A percentile compares a stretch with the other conserved stretches of the same genome.
phyloP scores from a whole-genome alignment of 305 asterid genomes.

The Nicotiana rustica region DNA sequence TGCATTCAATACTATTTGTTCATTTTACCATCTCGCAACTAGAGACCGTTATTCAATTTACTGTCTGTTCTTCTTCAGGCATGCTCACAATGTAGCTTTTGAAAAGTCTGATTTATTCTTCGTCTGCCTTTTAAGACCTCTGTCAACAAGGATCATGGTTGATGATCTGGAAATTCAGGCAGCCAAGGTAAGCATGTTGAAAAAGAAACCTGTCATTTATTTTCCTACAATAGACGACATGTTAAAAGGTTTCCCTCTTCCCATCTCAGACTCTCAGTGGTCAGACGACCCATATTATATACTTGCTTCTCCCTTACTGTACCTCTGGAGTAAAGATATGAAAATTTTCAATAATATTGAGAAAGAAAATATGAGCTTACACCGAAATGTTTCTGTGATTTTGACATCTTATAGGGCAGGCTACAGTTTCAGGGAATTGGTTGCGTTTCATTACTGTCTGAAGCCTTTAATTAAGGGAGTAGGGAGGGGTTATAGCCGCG shows the following conservation, averaged over 20 bases:
- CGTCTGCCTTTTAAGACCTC: slow-evolving; percentile 70
- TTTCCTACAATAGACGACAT: background rate
- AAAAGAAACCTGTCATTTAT: background rate
- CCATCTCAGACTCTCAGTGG: background rate
- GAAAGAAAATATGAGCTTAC: background rate
- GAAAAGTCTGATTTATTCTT: slow-evolving; percentile 83
- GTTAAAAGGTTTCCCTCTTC: background rate
- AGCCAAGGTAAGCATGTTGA: slow-evolving; percentile 63
- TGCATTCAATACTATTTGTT: background rate
- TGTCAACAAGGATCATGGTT: slow-evolving; percentile 58
- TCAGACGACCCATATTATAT: background rate
- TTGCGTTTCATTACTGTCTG: background rate
- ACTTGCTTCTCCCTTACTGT: slow-evolving; percentile 1
- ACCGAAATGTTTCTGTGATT: background rate
- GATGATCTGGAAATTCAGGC: slow-evolving; percentile 79
- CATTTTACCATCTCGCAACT: too few species aligned
- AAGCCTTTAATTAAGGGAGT: background rate
- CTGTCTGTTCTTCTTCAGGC: slow-evolving; percentile 51
- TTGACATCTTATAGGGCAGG: background rate
- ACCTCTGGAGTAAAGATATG: background rate
- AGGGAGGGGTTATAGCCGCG: too few species aligned
- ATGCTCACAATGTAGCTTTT: slow-evolving; percentile 73
- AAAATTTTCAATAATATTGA: background rate
- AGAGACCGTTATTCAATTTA: background rate
- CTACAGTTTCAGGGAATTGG: background rate